Evolutionary conservation across 1,284 basidiomycete genomes (phyloP).

Genomic region (Coniferiporia sulphurascens): DNA sequence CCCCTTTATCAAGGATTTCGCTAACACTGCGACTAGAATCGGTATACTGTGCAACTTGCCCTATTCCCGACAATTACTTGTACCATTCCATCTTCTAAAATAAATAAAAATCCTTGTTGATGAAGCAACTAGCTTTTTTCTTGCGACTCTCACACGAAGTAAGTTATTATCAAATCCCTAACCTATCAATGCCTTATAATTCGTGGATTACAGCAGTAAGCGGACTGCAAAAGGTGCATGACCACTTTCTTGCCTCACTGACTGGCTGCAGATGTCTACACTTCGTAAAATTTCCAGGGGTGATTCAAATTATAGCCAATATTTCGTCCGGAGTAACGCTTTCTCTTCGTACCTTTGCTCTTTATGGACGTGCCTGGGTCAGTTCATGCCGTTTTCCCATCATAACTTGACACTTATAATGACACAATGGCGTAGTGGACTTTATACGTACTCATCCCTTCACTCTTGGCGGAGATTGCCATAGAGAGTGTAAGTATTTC

Average conservation of each 20-base stretch:
- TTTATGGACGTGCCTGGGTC: slow-evolving; percentile 12
- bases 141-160: slow-evolving; percentile 1
- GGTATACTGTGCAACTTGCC: slow-evolving; percentile 5
- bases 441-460: slow-evolving; percentile 8
- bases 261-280: slow-evolving; percentile 3
- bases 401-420: neutral
- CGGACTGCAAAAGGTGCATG: no score
- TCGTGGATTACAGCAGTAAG: slow-evolving; percentile 11
- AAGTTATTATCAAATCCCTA: neutral
- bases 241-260: neutral
- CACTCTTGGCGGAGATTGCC: slow-evolving; percentile 9
- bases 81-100: neutral
- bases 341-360: slow-evolving; percentile 13
- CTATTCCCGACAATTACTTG: slow-evolving; percentile 5
- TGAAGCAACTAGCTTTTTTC: neutral
- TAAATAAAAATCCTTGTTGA: neutral
- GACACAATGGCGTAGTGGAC: slow-evolving; percentile 5
- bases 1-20: neutral
- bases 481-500: slow-evolving; percentile 12
- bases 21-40: slow-evolving; percentile 5
- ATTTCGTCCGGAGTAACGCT: slow-evolving; percentile 15
- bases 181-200: neutral
- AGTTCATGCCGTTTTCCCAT: neutral
- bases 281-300: slow-evolving; percentile 16
- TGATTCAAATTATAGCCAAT: slow-evolving; percentile 15